Evolutionary conservation across 1,284 basidiomycete genomes (phyloP), one percentile per base, ranked within the genome.

Genomic region (Cystobasidium slooffiae): DNA sequence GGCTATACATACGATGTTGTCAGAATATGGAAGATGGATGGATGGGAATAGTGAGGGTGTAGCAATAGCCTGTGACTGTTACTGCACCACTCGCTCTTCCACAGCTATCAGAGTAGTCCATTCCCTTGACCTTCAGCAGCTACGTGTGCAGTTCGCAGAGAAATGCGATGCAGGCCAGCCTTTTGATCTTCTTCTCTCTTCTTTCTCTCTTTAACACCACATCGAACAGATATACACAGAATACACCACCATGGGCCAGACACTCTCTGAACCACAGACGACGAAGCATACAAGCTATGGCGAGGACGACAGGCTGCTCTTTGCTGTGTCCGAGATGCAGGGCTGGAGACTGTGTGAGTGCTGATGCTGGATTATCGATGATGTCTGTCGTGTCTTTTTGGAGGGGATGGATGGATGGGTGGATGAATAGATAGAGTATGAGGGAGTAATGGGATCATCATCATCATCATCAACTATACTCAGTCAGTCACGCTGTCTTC

Each of bases 331-430:
- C 55, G 95, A 98, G 85, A 99, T 99, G 97, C 97, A 99, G 84
- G 97, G 97, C 79, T 99, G 97, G 97, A 88, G 97, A 84, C 92
- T 98, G 84, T 90, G 96, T 97, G 80, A 84, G 94, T 86, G 6
- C n/a, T 52, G 51, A 12, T 52, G 51, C 51, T 58, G 49, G 14
- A 47, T 49, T 7, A 31, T 22, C 46, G 46, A 31, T n/a, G 53
- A 68, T 43, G 66, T 31, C 31, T 31, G 31, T 31, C 31, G 31
- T 31, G 31, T 31, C 31, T 31, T 31, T 31, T 31, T 1, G 31
- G 2, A 31, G 31, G 31, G 31, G 31, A 31, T 31, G 31, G 31
- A 31, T 31, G 31, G 31, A 31, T 31, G 31, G 31, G 1, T 31
- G 31, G 31, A 31, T 31, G 31, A 5, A 31, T 31, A 5, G 31